Base-by-base conservation (phyloP, 2,329 filamentous ascomycete genomes). In the Trichoderma asperellum region DNA sequence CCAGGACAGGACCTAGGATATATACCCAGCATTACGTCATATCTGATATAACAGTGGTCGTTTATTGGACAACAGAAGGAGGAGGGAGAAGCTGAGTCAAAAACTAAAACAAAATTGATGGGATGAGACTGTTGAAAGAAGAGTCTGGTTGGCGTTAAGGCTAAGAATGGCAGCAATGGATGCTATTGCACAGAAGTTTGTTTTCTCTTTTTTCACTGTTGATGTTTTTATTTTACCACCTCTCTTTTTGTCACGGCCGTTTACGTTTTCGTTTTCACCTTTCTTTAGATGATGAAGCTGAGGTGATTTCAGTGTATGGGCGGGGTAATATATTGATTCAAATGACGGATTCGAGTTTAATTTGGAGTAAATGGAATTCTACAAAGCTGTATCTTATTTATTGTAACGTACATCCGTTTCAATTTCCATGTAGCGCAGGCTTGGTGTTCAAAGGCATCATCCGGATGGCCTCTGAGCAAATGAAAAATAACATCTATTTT, bases 21-120 rank as follows among this genome's bases (percentile, higher is more conserved):
- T 76, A 77, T 78, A 77, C 74, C 76, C 74, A 60, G 69, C 59
- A 71, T 63, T 70, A 73, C 68, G 68, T 73, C 62, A 70, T 72
- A 72, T 73, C 71, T 61, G 64, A 70, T 70, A 68, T 35, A 32
- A 29, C 35, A 57, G 69, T 49, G 65, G 35, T 64, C 58, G 55
- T 60, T 68, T 68, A 70, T 56, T 63, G 59, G 65, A 70, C 58
- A 60, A 57, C 56, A 37, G 57, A 37, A 49, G 34, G 34, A 58
- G 55, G 53, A 43, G 8, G 61, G 21, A 21, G 43, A 37, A 40
- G 37, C 10, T 29, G 47, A 43, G 52, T 64, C 34, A 27, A 21
- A 66, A 66, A n/a, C 18, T 18, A n/a, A 69, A 47, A n/a, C 29
- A 61, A 32, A n/a, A 49, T 32, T 53, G 18, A 21, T 12, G 53